Percentiles rank a stretch among this genome's conserved stretches.
phyloP scores from a whole-genome alignment of 441 rosid genomes.

The Gossypium lobatum region DNA sequence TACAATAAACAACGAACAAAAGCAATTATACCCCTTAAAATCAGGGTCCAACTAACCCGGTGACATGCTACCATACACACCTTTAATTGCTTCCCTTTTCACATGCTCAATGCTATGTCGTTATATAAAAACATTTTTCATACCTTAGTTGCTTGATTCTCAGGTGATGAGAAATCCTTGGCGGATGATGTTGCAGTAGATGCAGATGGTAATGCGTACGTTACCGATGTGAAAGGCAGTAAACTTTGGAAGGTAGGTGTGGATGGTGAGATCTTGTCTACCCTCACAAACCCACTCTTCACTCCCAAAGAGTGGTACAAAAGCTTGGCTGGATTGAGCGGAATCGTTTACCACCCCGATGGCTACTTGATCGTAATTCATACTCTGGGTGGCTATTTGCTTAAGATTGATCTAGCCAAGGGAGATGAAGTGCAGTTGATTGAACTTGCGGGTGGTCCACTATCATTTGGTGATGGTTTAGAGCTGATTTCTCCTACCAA shows the following conservation, averaged over 20 bases:
- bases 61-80: neutral
- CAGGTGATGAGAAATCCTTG: slow-evolving; percentile 55
- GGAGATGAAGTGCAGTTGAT: slow-evolving; percentile 45
- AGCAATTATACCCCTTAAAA: no score
- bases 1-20: no score
- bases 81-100: neutral
- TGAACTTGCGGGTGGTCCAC: slow-evolving; percentile 45
- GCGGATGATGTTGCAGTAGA: slow-evolving; percentile 85
- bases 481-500: slow-evolving; percentile 58
- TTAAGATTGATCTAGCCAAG: slow-evolving; percentile 46
- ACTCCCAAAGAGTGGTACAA: slow-evolving; percentile 59
- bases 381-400: slow-evolving; percentile 54
- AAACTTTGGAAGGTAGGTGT: slow-evolving; percentile 73
- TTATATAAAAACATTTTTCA: neutral
- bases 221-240: slow-evolving; percentile 54
- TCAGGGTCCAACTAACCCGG: neutral
- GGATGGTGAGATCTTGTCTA: slow-evolving; percentile 45
- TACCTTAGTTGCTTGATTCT: neutral
- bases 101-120: neutral
- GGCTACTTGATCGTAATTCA: slow-evolving; percentile 75
- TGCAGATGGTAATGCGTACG: slow-evolving; percentile 67
- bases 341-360: slow-evolving; percentile 78
- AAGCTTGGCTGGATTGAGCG: slow-evolving; percentile 56
- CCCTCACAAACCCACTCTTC: slow-evolving; percentile 54
- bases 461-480: slow-evolving; percentile 72